Percentiles rank a stretch among this genome's conserved stretches.
phyloP scores from a whole-genome alignment of 352 stramenopile genomes.

The Thalassiosira mediterranea region DNA sequence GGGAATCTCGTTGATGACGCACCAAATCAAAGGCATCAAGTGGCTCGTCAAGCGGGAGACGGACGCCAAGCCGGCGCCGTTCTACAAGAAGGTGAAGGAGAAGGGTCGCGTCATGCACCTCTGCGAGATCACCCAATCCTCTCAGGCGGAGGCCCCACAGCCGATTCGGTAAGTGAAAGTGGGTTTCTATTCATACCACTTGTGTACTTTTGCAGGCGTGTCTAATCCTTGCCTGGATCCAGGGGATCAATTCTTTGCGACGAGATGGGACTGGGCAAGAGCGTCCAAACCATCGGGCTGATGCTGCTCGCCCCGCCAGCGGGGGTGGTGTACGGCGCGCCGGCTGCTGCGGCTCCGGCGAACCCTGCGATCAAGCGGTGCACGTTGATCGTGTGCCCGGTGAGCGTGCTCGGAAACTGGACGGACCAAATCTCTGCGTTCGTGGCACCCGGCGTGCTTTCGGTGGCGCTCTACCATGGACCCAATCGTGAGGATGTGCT shows the following conservation, averaged over 20 bases:
- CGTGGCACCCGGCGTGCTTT: slow-evolving; percentile 48
- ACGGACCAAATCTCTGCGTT: slow-evolving; percentile 54
- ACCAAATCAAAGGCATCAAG: slow-evolving; percentile 72
- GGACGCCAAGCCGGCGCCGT: slow-evolving; percentile 30
- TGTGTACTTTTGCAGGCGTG: no score
- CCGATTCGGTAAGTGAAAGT: no score
- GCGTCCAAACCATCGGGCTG: slow-evolving; percentile 53
- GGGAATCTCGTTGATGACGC: slow-evolving; percentile 44
- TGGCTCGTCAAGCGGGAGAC: slow-evolving; percentile 71
- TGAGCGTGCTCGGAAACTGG: slow-evolving; percentile 76
- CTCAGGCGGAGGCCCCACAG: slow-evolving; percentile 33
- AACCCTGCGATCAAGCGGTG: slow-evolving; percentile 9
- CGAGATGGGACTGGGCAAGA: slow-evolving; percentile 70
- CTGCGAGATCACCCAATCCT: slow-evolving; percentile 68
- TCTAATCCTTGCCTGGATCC: no score
- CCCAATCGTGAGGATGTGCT: slow-evolving; percentile 38
- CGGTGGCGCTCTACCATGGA: slow-evolving; percentile 55
- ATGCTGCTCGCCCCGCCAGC: slow-evolving; percentile 47
- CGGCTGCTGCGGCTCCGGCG: background rate
- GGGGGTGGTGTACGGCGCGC: slow-evolving; percentile 20
- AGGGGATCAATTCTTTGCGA: slow-evolving; percentile 64
- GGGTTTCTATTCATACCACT: no score
- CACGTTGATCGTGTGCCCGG: slow-evolving; percentile 78
- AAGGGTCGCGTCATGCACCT: slow-evolving; percentile 51
- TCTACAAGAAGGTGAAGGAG: slow-evolving; percentile 59